Evolutionary conservation across 2,329 filamentous ascomycete genomes (phyloP).

Genomic region (Magnaporthiopsis incrustans): DNA sequence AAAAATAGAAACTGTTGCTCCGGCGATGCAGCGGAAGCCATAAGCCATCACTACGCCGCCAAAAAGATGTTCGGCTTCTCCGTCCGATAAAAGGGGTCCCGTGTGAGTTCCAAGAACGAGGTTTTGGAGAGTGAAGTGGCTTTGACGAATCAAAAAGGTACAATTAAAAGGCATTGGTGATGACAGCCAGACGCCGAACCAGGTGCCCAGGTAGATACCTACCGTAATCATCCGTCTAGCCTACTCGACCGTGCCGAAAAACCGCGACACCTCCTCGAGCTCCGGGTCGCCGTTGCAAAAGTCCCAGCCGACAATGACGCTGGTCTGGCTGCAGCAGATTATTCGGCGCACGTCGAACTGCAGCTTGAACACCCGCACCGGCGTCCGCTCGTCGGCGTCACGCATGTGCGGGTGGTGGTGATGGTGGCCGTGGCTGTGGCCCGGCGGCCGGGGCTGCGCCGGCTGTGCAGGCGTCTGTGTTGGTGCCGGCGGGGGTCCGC

Average conservation of each 20-base stretch:
- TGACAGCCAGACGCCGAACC: too few species aligned
- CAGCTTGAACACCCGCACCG: constrained; percentile 78
- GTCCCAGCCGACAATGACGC: constrained; percentile 93
- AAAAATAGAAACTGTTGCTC: not conserved
- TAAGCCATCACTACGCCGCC: not conserved
- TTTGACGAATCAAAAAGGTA: too few species aligned
- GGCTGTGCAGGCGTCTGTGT: constrained; percentile 10
- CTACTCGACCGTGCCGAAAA: constrained; percentile 61
- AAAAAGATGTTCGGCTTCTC: not conserved
- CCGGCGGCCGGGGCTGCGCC: constrained; percentile 10
- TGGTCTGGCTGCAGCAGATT: constrained; percentile 88
- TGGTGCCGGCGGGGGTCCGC: constrained; percentile 5
- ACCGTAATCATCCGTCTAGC: too few species aligned
- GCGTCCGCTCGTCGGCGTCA: constrained; percentile 37
- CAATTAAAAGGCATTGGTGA: too few species aligned
- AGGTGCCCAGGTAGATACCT: too few species aligned
- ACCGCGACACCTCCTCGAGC: constrained; percentile 67
- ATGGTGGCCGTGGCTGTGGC: not conserved
- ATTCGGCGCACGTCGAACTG: constrained; percentile 93
- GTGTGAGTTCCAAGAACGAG: not conserved
- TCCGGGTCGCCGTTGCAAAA: constrained; percentile 84
- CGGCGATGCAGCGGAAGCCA: not conserved
- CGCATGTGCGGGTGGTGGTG: constrained; percentile 38
- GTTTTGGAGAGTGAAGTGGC: too few species aligned
- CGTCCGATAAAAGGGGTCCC: not conserved